Base-by-base conservation (phyloP, 2,329 filamentous ascomycete species). In the Epichloe scottii region DNA sequence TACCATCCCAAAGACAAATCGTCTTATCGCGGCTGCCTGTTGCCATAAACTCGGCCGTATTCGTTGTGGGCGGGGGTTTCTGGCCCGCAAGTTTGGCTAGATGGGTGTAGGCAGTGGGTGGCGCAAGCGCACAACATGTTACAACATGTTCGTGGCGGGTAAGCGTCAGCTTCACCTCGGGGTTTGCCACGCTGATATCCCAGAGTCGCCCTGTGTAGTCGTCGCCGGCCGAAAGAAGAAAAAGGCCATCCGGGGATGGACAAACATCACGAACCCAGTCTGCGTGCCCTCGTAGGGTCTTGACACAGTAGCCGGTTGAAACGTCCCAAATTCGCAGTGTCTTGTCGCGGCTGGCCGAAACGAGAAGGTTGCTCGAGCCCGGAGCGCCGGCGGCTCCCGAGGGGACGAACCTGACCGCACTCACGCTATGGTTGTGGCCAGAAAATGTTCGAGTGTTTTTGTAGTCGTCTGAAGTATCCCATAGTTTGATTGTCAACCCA, bases 1-100 rank as follows among this genome's bases (percentile, higher is more conserved):
- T 79, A 11, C 83, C 77, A 64, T 95, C 87, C 89, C 89, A 95
- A 5, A 97, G 71, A 60, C 83, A 84, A 63, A 97, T 95, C 0
- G 84, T 85, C 71, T 95, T 96, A 66, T 96, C 91, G 65, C 91
- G n/a, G n/a, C n/a, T n/a, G n/a, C n/a, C n/a, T n/a, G n/a, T n/a
- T n/a, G n/a, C n/a, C n/a, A n/a, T n/a, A n/a, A n/a, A n/a, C n/a
- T n/a, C n/a, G n/a, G n/a, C n/a, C n/a, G n/a, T n/a, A n/a, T n/a
- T n/a, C n/a, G n/a, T n/a, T n/a, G n/a, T n/a, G n/a, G n/a, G n/a
- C n/a, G n/a, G n/a, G n/a, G n/a, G n/a, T n/a, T n/a, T n/a, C n/a
- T n/a, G n/a, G n/a, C n/a, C n/a, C n/a, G n/a, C n/a, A n/a, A n/a
- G n/a, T n/a, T n/a, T n/a, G n/a, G n/a, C n/a, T n/a, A n/a, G n/a